These are phyloP conservation scores for Rutstroemia sp. DNA, from an alignment of 2,329 filamentous ascomycete species.

Conservation along the genomic window DNA sequence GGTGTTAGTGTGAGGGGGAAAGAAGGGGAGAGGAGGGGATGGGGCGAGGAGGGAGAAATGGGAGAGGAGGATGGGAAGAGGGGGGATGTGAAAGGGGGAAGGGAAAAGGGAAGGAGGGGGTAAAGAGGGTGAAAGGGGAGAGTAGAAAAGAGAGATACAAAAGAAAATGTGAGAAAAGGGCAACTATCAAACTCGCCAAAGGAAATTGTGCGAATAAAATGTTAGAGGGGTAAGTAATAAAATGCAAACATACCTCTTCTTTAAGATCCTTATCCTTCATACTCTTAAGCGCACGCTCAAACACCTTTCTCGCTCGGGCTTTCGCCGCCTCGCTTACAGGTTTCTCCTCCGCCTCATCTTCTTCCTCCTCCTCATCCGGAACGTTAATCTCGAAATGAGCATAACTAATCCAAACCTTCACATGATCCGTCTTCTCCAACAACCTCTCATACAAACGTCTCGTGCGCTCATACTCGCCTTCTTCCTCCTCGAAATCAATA, in stretches of 20 bases:
- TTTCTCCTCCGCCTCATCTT: conserved; percentile 47
- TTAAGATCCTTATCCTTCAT: conserved; percentile 89
- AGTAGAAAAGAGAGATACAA: no score
- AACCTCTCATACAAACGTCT: conserved; percentile 82
- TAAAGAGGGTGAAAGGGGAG: no score
- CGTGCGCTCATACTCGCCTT: conserved; percentile 81
- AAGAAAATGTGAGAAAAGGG: no score
- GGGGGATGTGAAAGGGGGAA: no score
- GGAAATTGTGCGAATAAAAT: no score
- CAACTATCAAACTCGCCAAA: no score
- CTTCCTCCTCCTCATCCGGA: conserved; percentile 62
- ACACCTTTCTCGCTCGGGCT: conserved; percentile 70
- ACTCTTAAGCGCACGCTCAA: conserved; percentile 74
- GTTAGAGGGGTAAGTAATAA: background rate
- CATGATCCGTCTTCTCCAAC: conserved; percentile 90
- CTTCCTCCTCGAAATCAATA: conserved; percentile 97
- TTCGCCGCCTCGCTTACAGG: conserved; percentile 79
- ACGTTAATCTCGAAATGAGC: conserved; percentile 98
- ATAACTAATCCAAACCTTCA: conserved; percentile 99
- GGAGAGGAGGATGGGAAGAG: no score
- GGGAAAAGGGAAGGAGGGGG: no score
- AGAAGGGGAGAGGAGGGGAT: no score
- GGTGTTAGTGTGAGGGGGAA: no score
- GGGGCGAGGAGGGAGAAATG: no score
- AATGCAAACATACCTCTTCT: conserved; percentile 55